Evolutionary conservation across 176 grass and related monocot species (phyloP).

Genomic region (Elaeis guineensis): DNA sequence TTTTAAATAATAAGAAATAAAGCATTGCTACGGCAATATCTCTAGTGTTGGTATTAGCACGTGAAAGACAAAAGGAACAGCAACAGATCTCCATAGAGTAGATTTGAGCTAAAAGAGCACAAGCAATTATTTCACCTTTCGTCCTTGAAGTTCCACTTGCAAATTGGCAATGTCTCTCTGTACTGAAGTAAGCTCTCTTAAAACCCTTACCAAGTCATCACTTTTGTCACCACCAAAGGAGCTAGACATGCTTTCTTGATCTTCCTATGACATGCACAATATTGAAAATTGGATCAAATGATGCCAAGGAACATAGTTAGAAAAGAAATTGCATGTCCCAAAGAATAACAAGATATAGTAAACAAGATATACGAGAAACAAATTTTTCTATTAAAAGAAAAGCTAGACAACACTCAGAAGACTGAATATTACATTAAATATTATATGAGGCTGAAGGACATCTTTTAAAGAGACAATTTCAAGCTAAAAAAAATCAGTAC

Average conservation of each 20-base stretch:
- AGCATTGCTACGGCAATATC: no score
- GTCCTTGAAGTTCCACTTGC: slow-evolving; percentile 94
- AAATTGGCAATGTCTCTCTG: slow-evolving; percentile 89
- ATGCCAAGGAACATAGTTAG: neutral
- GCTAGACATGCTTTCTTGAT: slow-evolving; percentile 34
- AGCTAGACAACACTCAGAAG: no score
- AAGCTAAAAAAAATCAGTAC: no score
- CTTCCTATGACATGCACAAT: slow-evolving; percentile 31
- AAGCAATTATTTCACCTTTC: slow-evolving; percentile 48
- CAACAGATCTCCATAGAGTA: neutral
- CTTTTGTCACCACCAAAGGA: slow-evolving; percentile 45
- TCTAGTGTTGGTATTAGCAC: neutral
- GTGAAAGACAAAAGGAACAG: neutral
- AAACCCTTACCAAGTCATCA: slow-evolving; percentile 78
- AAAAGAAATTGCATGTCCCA: slow-evolving; percentile 8
- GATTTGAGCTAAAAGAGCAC: neutral
- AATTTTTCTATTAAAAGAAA: no score
- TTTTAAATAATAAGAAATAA: no score
- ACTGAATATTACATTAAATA: no score
- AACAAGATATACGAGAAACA: no score
- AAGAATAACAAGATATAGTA: neutral
- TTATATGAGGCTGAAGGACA: no score
- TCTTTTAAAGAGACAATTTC: no score
- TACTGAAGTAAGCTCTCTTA: slow-evolving; percentile 74
- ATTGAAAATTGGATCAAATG: neutral